These are phyloP conservation scores for Westerdykella aurantiaca DNA, from an alignment of 2,329 filamentous ascomycete species.

Conservation along the genomic window DNA sequence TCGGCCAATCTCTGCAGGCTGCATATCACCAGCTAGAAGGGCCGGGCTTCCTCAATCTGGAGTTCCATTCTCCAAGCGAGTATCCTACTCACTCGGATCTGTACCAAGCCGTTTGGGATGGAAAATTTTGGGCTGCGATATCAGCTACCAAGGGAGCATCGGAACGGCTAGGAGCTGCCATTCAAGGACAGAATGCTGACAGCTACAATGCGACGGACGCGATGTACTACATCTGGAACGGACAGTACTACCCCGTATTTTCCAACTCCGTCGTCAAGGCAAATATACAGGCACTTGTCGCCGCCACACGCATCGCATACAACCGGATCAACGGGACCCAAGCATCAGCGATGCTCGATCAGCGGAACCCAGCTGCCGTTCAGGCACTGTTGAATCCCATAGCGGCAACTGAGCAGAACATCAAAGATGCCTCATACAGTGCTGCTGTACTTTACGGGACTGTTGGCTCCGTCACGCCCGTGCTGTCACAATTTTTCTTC, in stretches of 20 bases:
- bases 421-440: slow-evolving; percentile 41
- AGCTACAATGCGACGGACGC: slow-evolving; percentile 35
- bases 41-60: slow-evolving; percentile 15
- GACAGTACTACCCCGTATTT: slow-evolving; percentile 40
- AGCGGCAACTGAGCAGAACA: slow-evolving; percentile 30
- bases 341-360: slow-evolving; percentile 18
- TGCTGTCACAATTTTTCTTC: slow-evolving; percentile 48
- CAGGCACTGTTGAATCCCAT: slow-evolving; percentile 39
- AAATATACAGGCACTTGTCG: slow-evolving; percentile 31
- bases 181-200: slow-evolving; percentile 30
- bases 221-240: slow-evolving; percentile 43
- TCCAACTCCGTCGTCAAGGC: slow-evolving; percentile 31
- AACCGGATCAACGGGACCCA: slow-evolving; percentile 28
- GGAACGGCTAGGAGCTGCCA: slow-evolving; percentile 29
- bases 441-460: slow-evolving; percentile 44
- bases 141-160: slow-evolving; percentile 34
- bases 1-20: slow-evolving; percentile 15
- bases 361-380: slow-evolving; percentile 27
- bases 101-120: slow-evolving; percentile 18
- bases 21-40: slow-evolving; percentile 19
- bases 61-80: slow-evolving; percentile 9
- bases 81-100: slow-evolving; percentile 16
- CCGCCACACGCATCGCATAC: slow-evolving; percentile 33
- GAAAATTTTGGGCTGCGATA: slow-evolving; percentile 27
- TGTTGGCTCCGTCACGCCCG: slow-evolving; percentile 41